Base-by-base conservation (phyloP, 169 alveolate genomes). In the Plasmodium ovale region DNA sequence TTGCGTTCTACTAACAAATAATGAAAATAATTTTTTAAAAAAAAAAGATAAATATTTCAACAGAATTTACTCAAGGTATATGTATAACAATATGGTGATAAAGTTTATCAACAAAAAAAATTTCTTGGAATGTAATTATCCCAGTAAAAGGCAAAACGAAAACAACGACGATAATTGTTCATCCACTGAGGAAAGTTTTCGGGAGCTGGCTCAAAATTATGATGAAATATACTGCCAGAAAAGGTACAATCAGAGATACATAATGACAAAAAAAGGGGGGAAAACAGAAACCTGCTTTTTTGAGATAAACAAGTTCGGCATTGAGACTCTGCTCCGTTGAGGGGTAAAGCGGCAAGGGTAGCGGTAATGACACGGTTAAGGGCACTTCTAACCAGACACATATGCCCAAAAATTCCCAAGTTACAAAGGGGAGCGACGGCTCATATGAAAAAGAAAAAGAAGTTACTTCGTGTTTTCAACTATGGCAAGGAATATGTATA, bases 221-320 rank as follows among this genome's bases (percentile, higher is more conserved):
- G 71, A 69, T 1, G 23, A 54, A 5, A 31, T 47, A 12, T 85
- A 68, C 25, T 69, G 29, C 47, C 62, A 67, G 69, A 85, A 85
- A 56, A 37, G 67, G 29, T 85, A 69, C 49, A 85, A 85, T 51
- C 74, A 25, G 23, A 68, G 91, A 62, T 85, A 69, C 37, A 85
- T 85, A 27, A 67, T 68, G 56, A 44, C 69, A 25, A 67, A 85
- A 70, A 70, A 62, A 14, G 42, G 56, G 60, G 47, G 47, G 19
- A 56, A 56, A 68, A 37, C 33, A 19, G 33, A 9, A 2, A 21
- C 51, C 21, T 85, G 85, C 60, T 85, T 69, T 71, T 85, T 85
- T 60, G 87, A 85, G 49, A 85, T 85, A 27, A 85, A 51, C 44
- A 33, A 67, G 16, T 42, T 37, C 12, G 91, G 91, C 5, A 68